Conservation (phyloP, 805 yeast genomes). For the Suhomyces sp. region DNA sequence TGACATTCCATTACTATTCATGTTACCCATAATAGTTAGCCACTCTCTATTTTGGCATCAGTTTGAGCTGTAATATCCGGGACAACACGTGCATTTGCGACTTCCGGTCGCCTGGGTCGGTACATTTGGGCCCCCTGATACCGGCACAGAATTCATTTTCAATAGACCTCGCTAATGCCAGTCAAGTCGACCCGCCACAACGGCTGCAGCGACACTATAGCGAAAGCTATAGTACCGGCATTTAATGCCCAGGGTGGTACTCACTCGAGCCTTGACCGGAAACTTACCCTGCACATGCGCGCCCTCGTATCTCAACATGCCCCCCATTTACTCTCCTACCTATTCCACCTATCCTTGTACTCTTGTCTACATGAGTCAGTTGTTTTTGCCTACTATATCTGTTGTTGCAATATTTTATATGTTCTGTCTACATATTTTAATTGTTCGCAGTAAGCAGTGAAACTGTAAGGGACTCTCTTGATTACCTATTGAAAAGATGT, state of each 20-base stretch:
- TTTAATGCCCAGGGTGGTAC: background rate
- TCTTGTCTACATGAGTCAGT: background rate
- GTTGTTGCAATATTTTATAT: too few species aligned
- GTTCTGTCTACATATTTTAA: too few species aligned
- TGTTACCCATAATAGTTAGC: too few species aligned
- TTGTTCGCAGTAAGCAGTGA: too few species aligned
- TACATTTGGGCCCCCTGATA: background rate
- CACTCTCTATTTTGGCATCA: too few species aligned
- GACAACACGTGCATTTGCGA: background rate
- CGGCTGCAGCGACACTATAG: too few species aligned
- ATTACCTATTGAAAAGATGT: too few species aligned
- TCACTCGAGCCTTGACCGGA: background rate
- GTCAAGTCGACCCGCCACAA: background rate
- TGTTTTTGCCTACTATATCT: too few species aligned
- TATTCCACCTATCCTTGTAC: background rate
- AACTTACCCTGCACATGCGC: background rate
- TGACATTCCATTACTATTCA: too few species aligned
- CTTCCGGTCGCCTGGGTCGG: background rate
- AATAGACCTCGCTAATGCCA: background rate
- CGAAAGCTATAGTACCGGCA: too few species aligned
- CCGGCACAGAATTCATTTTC: background rate
- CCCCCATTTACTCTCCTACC: background rate
- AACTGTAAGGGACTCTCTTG: too few species aligned
- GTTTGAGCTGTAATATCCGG: background rate
- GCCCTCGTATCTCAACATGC: background rate